Evolutionary conservation across 2,329 filamentous ascomycete species (phyloP).

Genomic region (Aspergillus ochraceus): DNA sequence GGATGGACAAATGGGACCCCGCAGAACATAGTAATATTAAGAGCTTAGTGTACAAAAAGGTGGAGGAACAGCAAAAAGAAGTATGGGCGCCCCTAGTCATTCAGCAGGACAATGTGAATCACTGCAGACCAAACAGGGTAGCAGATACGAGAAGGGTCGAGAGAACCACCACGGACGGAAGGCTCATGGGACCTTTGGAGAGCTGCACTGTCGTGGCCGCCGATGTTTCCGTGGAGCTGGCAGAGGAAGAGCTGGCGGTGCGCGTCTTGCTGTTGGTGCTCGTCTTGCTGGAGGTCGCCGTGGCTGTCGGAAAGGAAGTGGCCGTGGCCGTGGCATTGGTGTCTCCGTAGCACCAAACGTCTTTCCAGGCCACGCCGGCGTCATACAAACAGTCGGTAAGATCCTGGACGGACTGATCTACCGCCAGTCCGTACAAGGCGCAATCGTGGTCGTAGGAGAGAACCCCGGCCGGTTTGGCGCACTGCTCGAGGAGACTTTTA

Average conservation of each 20-base stretch:
- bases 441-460: constrained; percentile 23
- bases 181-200: background rate
- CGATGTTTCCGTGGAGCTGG: background rate
- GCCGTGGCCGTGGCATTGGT: constrained; percentile 23
- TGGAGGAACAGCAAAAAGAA: no score
- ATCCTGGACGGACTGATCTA: constrained; percentile 24
- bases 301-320: constrained; percentile 14
- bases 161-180: background rate
- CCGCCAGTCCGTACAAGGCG: constrained; percentile 22
- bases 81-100: no score
- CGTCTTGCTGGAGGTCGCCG: constrained; percentile 10
- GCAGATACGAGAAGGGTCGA: background rate
- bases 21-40: no score
- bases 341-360: constrained; percentile 26
- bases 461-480: constrained; percentile 20
- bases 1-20: no score
- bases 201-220: background rate
- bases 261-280: background rate
- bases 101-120: background rate
- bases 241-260: background rate
- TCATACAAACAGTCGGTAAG: constrained; percentile 28
- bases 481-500: constrained; percentile 16
- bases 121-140: background rate
- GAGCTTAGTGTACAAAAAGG: no score
- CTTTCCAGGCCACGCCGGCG: constrained; percentile 21